Base-by-base conservation (phyloP, 2,329 filamentous ascomycete genomes). In the Trichophyton verrucosum region DNA sequence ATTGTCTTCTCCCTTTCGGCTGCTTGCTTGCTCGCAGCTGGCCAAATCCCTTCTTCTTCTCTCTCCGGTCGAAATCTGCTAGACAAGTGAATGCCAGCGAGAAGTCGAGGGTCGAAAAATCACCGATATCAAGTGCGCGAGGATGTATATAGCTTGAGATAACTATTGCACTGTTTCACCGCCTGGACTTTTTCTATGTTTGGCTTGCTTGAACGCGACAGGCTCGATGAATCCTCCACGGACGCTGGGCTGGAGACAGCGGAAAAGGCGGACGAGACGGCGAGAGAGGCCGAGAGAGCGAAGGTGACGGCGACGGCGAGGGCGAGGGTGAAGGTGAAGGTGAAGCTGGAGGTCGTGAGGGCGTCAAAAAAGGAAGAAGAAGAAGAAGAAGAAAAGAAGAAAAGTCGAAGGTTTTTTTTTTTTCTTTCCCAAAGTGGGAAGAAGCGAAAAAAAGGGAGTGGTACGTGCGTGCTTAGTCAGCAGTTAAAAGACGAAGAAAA, bases 81-180 rank as follows among this genome's bases (percentile, higher is more conserved):
- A 74, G 76, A 77, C 76, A 78, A 78, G 75, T 76, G 72, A 78
- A 78, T 78, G 76, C 75, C 76, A 76, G 58, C 61, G 60, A 61
- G 55, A 61, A 60, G 60, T 60, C 60, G 62, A 69, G 59, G 63
- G 65, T 65, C 69, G 65, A 62, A 67, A 69, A 67, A 69, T 68
- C 44, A 30, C 40, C 47, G 49, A 17, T 36, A 22, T 47, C n/a
- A 13, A 42, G 51, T 8, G 27, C 17, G 33, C 27, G 51, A 33
- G 51, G 33, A 53, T 38, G 33, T 38, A 56, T 22, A 17, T 56
- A 56, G 24, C 33, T 56, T 30, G 20, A 33, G 33, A 38, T 38
- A 13, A 11, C 8, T 38, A 4, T 38, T 56, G 51, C 33, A 30
- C 33, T 33, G 51, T 33, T 33, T 38, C 33, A 38, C 33, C 33